phyloP scores from a whole-genome alignment of 805 yeast genomes.

The Pichia heedii region DNA sequence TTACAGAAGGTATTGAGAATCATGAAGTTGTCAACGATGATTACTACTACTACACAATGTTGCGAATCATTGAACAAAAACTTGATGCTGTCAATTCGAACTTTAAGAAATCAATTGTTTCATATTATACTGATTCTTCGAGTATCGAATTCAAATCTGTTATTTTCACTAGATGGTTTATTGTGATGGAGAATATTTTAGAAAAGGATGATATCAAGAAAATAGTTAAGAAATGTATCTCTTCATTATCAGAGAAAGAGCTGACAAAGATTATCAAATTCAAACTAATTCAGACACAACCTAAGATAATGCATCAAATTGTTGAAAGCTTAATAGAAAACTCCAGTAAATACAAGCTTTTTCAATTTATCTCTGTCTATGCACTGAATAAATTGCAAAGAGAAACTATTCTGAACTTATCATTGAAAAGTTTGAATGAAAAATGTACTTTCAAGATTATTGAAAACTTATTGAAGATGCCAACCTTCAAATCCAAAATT shows the following conservation, averaged over 20 bases:
- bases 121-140: constrained; percentile 14
- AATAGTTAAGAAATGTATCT: constrained; percentile 26
- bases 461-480: constrained; percentile 35
- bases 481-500: constrained; percentile 44
- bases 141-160: constrained; percentile 12
- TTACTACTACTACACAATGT: constrained; percentile 18
- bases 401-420: constrained; percentile 22
- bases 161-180: constrained; percentile 46
- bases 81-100: constrained; percentile 15
- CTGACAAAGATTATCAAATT: constrained; percentile 19
- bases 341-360: neutral
- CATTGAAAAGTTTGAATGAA: constrained; percentile 4
- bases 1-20: constrained; percentile 1
- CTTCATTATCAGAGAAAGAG: constrained; percentile 10
- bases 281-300: constrained; percentile 39
- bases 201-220: constrained; percentile 20
- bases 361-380: constrained; percentile 37
- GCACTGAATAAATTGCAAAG: constrained; percentile 34
- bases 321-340: constrained; percentile 10
- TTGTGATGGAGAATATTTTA: constrained; percentile 34
- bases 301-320: constrained; percentile 24
- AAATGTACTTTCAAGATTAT: constrained; percentile 14
- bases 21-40: constrained; percentile 5
- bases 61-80: constrained; percentile 37
- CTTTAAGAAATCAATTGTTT: constrained; percentile 19